A percentile compares a stretch with the other conserved stretches of the same genome.
Evolutionary conservation across 2,329 filamentous ascomycete genomes (phyloP).

Genomic region (Aspergillus puulaauensis): DNA sequence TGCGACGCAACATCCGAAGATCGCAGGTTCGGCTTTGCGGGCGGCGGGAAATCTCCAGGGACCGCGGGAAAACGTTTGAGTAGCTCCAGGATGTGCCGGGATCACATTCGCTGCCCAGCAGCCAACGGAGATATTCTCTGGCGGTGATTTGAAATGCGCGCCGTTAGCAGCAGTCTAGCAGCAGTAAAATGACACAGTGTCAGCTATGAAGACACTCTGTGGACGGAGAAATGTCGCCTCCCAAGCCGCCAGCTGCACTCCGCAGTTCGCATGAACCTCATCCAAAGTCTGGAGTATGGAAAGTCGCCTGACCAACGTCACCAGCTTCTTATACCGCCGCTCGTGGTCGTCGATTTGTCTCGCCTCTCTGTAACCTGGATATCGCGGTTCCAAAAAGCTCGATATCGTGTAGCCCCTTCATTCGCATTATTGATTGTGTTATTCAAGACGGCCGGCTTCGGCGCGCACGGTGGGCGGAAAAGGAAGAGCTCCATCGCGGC

Average conservation of each 20-base stretch:
- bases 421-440: conserved; percentile 8
- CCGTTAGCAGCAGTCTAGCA: not conserved
- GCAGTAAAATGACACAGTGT: not conserved
- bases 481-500: conserved; percentile 17
- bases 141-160: not conserved
- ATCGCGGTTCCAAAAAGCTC: not conserved
- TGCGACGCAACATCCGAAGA: conserved; percentile 11
- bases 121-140: not conserved
- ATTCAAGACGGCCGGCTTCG: conserved; percentile 26
- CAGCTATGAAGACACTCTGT: not conserved
- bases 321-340: not conserved
- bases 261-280: conserved; percentile 7
- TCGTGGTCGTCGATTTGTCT: conserved; percentile 18
- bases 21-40: conserved; percentile 11
- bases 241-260: conserved; percentile 3
- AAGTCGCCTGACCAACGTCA: conserved; percentile 11
- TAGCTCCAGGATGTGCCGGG: not conserved
- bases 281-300: not conserved
- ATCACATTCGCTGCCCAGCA: not conserved
- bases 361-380: not conserved
- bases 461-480: conserved; percentile 25
- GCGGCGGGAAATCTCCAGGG: conserved; percentile 4
- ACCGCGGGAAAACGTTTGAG: conserved; percentile 10
- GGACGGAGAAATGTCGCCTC: conserved; percentile 2
- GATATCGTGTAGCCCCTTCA: not conserved